Evolutionary conservation across 257 asterid genomes (phyloP).

Genomic region (Rhazya stricta): DNA sequence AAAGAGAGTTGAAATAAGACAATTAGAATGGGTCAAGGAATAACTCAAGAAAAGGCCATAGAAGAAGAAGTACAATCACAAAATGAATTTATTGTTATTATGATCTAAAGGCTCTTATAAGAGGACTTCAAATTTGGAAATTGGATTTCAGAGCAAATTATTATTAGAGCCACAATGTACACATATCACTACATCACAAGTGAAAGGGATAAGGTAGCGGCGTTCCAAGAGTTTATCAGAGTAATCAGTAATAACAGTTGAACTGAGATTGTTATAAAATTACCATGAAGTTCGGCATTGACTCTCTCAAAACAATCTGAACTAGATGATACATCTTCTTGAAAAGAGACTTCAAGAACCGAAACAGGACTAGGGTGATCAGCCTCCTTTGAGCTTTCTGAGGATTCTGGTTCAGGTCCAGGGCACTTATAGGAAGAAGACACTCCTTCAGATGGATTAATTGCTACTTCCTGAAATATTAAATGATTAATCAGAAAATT

Average conservation of each 20-base stretch:
- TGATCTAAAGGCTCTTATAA: neutral
- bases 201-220: neutral
- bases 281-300: constrained; percentile 78
- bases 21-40: neutral
- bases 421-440: constrained; percentile 20
- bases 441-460: constrained; percentile 23
- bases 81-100: neutral
- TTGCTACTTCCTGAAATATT: constrained; percentile 39
- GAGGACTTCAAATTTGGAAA: neutral
- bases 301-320: constrained; percentile 78
- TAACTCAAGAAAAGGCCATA: neutral
- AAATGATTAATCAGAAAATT: constrained; percentile 3
- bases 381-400: constrained; percentile 62
- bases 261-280: constrained; percentile 5
- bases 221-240: neutral
- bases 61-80: neutral
- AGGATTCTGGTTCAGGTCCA: constrained; percentile 44
- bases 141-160: neutral
- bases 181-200: neutral
- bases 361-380: constrained; percentile 86
- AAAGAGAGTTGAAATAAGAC: constrained; percentile 4
- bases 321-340: constrained; percentile 50
- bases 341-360: constrained; percentile 59
- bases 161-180: neutral
- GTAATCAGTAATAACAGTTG: neutral